These are phyloP conservation scores for Pichia sp. DNA, from an alignment of 1,139 yeast species.

Conservation along the genomic window DNA sequence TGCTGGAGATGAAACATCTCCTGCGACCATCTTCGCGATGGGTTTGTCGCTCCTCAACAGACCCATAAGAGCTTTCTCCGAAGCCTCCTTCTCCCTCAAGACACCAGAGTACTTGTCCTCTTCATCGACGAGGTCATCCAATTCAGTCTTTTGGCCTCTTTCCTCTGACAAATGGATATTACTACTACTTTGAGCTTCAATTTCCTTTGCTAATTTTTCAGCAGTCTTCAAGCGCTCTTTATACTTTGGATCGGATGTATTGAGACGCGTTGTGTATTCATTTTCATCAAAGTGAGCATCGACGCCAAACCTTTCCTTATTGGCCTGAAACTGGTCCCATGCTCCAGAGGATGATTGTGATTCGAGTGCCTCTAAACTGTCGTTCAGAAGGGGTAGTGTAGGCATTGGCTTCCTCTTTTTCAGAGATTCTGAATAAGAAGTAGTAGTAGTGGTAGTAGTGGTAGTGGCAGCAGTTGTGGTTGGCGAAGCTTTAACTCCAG, in stretches of 20 bases:
- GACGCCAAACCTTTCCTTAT: slow-evolving; percentile 83
- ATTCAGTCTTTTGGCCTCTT: slow-evolving; percentile 72
- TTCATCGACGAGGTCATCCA: slow-evolving; percentile 76
- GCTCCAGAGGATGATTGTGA: slow-evolving; percentile 12
- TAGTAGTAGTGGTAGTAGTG: too few species aligned
- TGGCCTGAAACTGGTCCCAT: slow-evolving; percentile 95
- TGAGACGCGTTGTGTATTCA: slow-evolving; percentile 79
- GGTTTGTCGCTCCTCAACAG: slow-evolving; percentile 18
- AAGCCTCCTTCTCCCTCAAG: slow-evolving; percentile 39
- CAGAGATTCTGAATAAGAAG: too few species aligned
- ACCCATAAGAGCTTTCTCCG: slow-evolving; percentile 23
- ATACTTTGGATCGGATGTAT: slow-evolving; percentile 70
- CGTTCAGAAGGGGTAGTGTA: too few species aligned
- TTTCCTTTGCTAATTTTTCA: slow-evolving; percentile 73
- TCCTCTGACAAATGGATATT: slow-evolving; percentile 88
- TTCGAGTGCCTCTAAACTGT: too few species aligned
- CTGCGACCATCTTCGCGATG: too few species aligned
- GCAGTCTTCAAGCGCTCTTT: slow-evolving; percentile 61
- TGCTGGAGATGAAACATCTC: too few species aligned
- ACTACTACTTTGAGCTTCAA: slow-evolving; percentile 35
- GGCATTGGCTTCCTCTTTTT: too few species aligned
- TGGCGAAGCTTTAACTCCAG: background rate
- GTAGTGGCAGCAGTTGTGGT: background rate
- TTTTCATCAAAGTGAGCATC: slow-evolving; percentile 84
- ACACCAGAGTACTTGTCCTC: slow-evolving; percentile 97